A percentile compares a stretch with the other conserved stretches of the same genome.
Conservation (phyloP, 805 yeast genomes). For the Wickerhamomyces sydowiorum region DNA sequence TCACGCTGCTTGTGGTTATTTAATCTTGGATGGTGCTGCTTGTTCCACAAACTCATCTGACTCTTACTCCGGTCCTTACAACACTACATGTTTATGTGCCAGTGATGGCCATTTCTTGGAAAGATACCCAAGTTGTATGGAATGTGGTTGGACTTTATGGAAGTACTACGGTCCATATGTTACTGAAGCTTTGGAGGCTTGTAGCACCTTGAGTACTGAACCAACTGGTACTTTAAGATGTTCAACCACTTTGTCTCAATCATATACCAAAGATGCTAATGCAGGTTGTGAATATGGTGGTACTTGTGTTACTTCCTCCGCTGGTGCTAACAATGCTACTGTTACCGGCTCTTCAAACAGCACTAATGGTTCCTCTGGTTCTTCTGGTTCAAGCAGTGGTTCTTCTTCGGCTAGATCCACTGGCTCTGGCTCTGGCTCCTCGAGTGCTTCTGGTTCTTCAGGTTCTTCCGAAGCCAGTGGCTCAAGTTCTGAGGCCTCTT, state of each 20-base stretch:
- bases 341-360: constrained; percentile 3
- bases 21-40: constrained; percentile 25
- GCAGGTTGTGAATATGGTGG: constrained; percentile 13
- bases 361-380: background rate
- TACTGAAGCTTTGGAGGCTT: constrained; percentile 25
- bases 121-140: constrained; percentile 28
- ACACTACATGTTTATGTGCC: constrained; percentile 27
- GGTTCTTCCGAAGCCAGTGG: constrained; percentile 7
- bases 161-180: constrained; percentile 28
- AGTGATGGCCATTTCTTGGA: constrained; percentile 21
- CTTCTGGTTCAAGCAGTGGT: constrained; percentile 9
- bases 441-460: constrained; percentile 7
- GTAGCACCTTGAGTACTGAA: constrained; percentile 24
- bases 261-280: constrained; percentile 13
- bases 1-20: constrained; percentile 30
- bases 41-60: constrained; percentile 20
- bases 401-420: constrained; percentile 10
- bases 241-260: constrained; percentile 19
- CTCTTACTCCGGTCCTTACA: constrained; percentile 24
- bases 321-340: constrained; percentile 1
- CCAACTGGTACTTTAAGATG: constrained; percentile 32
- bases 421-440: constrained; percentile 6
- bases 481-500: constrained; percentile 7
- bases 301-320: constrained; percentile 8
- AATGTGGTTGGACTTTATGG: constrained; percentile 38